phyloP scores from a whole-genome alignment of 305 asterid species.

The Striga hermonthica region DNA sequence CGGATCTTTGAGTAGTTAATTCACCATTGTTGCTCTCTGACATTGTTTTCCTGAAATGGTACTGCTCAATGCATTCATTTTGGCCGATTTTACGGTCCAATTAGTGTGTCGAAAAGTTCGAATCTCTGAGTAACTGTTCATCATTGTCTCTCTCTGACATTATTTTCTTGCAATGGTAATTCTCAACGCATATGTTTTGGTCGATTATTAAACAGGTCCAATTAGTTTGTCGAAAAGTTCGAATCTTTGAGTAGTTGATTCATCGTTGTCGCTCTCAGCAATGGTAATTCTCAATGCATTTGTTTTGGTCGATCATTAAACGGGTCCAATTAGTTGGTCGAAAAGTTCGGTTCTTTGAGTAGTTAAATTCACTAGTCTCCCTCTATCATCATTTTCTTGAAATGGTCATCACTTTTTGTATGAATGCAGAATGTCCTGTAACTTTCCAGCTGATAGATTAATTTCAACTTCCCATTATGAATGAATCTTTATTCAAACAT shows the following conservation, averaged over 20 bases:
- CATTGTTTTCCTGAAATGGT: constrained; percentile 12
- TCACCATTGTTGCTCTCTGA: constrained; percentile 19
- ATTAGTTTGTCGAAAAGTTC: constrained; percentile 24
- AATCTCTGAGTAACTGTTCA: not conserved
- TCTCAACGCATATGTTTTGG: constrained; percentile 16
- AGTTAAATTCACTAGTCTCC: not conserved
- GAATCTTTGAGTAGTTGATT: constrained; percentile 25
- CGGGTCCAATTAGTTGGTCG: not conserved
- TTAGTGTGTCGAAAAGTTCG: not conserved
- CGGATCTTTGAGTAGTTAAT: constrained; percentile 22
- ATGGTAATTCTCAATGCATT: not conserved
- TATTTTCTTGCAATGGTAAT: not conserved
- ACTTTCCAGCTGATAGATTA: too few relatives aligned
- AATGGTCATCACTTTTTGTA: not conserved
- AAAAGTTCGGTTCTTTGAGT: not conserved
- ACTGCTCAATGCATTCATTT: not conserved
- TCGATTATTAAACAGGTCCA: too few relatives aligned
- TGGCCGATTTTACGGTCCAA: not conserved
- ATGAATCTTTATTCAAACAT: too few relatives aligned
- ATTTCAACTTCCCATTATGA: too few relatives aligned
- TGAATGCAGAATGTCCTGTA: too few relatives aligned
- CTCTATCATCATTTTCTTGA: not conserved
- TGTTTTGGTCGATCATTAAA: not conserved
- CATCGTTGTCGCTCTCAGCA: constrained; percentile 15
- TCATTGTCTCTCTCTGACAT: not conserved